Evolutionary conservation across 352 stramenopile species (phyloP).

Genomic region (Pythium dissimile): DNA sequence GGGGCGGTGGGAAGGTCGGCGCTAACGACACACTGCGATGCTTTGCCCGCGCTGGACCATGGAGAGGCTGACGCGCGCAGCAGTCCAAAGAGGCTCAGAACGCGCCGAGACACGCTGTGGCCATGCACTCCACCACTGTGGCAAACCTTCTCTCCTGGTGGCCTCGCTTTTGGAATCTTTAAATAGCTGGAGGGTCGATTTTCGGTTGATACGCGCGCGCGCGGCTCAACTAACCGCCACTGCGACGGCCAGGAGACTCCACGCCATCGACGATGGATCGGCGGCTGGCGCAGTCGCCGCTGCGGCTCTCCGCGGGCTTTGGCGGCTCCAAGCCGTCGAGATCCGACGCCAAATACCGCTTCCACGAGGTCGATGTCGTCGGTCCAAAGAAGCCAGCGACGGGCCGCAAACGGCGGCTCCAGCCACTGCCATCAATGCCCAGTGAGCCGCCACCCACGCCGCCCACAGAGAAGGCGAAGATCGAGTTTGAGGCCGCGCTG

Average conservation of each 20-base stretch:
- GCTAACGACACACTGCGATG: neutral
- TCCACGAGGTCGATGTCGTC: neutral
- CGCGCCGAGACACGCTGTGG: neutral
- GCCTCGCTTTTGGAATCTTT: too few species aligned
- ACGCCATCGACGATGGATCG: slow-evolving; percentile 10
- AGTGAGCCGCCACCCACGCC: neutral
- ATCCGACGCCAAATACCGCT: slow-evolving; percentile 9
- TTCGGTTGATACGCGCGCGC: neutral
- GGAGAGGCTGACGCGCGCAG: neutral
- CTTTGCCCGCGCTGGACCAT: neutral
- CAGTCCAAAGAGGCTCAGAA: slow-evolving; percentile 1
- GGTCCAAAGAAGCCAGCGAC: neutral
- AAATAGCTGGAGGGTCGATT: too few species aligned
- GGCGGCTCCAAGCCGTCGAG: neutral
- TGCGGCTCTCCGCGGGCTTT: slow-evolving; percentile 6
- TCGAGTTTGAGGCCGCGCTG: slow-evolving; percentile 52
- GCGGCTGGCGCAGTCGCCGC: slow-evolving; percentile 20
- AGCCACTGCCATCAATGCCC: neutral
- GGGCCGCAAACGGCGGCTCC: neutral
- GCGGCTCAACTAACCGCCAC: too few species aligned
- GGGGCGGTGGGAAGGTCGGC: too few species aligned
- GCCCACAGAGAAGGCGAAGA: slow-evolving; percentile 10
- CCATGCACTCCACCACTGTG: too few species aligned
- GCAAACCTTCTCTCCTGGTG: too few species aligned
- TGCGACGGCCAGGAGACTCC: too few species aligned